A percentile compares a stretch with the other conserved stretches of the same genome.
These are phyloP conservation scores for Lactarius tabidus DNA, from an alignment of 768 basidiomycete genomes.

Conservation along the genomic window DNA sequence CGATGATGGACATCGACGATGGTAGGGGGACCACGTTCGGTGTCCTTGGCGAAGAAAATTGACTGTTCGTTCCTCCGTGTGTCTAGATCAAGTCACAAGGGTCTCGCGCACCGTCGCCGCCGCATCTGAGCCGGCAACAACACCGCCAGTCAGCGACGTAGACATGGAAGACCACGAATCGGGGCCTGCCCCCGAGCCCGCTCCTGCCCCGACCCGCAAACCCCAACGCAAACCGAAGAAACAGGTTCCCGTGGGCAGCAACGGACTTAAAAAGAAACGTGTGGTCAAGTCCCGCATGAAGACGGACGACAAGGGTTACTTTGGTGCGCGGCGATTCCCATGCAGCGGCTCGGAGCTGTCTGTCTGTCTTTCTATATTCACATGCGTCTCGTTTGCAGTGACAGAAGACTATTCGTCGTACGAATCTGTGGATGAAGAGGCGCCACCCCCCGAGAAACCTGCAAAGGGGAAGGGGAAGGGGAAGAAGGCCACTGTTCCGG, in stretches of 20 bases:
- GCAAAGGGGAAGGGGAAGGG: slow-evolving; percentile 24
- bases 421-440: slow-evolving; percentile 69
- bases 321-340: slow-evolving; percentile 43
- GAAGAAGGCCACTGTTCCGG: slow-evolving; percentile 22
- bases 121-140: slow-evolving; percentile 25
- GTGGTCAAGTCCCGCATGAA: slow-evolving; percentile 54
- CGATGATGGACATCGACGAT: slow-evolving; percentile 78
- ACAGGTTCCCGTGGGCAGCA: slow-evolving; percentile 66
- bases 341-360: neutral
- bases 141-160: slow-evolving; percentile 28
- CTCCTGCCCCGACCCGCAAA: slow-evolving; percentile 32
- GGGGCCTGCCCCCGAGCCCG: slow-evolving; percentile 26
- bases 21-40: slow-evolving; percentile 35
- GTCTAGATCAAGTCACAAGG: slow-evolving; percentile 30
- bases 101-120: slow-evolving; percentile 8
- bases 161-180: slow-evolving; percentile 29
- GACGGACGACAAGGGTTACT: slow-evolving; percentile 67
- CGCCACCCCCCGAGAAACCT: slow-evolving; percentile 31
- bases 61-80: slow-evolving; percentile 34
- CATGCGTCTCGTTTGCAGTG: slow-evolving; percentile 42
- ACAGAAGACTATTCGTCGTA: slow-evolving; percentile 78
- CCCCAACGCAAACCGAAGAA: slow-evolving; percentile 47
- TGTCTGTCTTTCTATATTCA: neutral
- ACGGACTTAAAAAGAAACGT: slow-evolving; percentile 72
- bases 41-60: neutral